Evolutionary conservation across 768 basidiomycete genomes (phyloP).

Genomic region (Hydnum rufescens): DNA sequence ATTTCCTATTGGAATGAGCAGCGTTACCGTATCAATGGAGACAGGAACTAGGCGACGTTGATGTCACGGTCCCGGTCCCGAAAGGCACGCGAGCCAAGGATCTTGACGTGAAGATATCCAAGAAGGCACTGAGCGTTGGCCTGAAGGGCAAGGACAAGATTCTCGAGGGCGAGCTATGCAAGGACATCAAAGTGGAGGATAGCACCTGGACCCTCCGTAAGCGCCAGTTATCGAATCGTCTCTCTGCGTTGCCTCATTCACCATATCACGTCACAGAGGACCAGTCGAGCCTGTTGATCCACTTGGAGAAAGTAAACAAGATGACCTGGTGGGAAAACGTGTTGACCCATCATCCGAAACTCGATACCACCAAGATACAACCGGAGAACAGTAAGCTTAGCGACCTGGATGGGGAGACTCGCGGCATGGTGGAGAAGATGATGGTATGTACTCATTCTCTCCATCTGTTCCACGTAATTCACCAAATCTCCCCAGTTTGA

Average conservation of each 20-base stretch:
- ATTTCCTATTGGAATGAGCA: conserved; percentile 16
- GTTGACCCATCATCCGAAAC: conserved; percentile 83
- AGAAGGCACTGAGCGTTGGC: conserved; percentile 64
- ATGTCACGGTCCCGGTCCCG: conserved; percentile 66
- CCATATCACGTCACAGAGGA: conserved; percentile 35
- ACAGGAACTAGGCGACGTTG: conserved; percentile 75
- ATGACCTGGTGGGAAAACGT: conserved; percentile 98
- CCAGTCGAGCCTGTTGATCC: conserved; percentile 45
- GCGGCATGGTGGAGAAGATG: conserved; percentile 99
- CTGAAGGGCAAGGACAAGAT: conserved; percentile 75
- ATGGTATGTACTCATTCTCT: conserved; percentile 45
- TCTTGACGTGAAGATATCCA: conserved; percentile 51
- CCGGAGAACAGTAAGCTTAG: conserved; percentile 90
- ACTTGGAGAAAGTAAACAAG: conserved; percentile 72
- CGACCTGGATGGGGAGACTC: conserved; percentile 89
- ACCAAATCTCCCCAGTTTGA: conserved; percentile 33
- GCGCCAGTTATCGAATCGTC: conserved; percentile 15
- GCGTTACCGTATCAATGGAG: conserved; percentile 83
- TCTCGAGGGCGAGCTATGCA: conserved; percentile 76
- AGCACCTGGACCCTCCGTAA: conserved; percentile 89
- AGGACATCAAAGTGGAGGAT: conserved; percentile 88
- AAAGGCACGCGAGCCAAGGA: conserved; percentile 70
- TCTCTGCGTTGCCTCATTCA: background rate
- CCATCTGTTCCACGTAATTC: background rate
- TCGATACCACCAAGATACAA: conserved; percentile 89